Percentiles rank a stretch among this genome's conserved stretches.
Evolutionary conservation across 2,329 filamentous ascomycete genomes (phyloP).

Genomic region (Escovopsis sp.): DNA sequence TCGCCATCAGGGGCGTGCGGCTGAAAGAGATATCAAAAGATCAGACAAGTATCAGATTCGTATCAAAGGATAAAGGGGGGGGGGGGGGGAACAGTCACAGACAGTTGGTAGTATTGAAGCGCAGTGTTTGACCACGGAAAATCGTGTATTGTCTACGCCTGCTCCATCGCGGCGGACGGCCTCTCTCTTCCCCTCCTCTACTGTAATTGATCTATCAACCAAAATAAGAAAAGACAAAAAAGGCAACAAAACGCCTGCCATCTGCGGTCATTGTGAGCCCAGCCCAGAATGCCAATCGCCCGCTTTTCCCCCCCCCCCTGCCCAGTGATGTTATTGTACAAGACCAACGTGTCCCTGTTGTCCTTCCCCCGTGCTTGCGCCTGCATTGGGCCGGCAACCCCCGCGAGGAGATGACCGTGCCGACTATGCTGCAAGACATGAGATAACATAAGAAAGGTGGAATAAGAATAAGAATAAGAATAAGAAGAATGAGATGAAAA

Average conservation of each 20-base stretch:
- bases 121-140: too few relatives aligned
- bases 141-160: too few relatives aligned
- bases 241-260: too few relatives aligned
- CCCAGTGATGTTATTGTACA: conserved; percentile 1
- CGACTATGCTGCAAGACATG: neutral
- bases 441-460: too few relatives aligned
- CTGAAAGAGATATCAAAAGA: too few relatives aligned
- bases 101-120: too few relatives aligned
- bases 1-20: too few relatives aligned
- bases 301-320: conserved; percentile 2
- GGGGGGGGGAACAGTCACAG: too few relatives aligned
- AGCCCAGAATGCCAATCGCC: conserved; percentile 14
- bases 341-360: conserved; percentile 3
- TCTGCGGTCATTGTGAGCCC: conserved; percentile 16
- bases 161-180: too few relatives aligned
- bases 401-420: conserved; percentile 4
- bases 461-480: conserved; percentile 5
- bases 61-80: too few relatives aligned
- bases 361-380: conserved; percentile 1
- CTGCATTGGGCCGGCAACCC: neutral
- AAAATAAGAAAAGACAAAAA: neutral
- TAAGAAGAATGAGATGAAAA: too few relatives aligned
- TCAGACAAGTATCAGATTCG: too few relatives aligned
- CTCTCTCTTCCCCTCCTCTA: conserved; percentile 1
- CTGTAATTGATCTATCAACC: conserved; percentile 6